Percentiles rank a stretch among this genome's conserved stretches.
phyloP scores from a whole-genome alignment of 495 filamentous ascomycete genomes.

The Trichoderma erinaceum region DNA sequence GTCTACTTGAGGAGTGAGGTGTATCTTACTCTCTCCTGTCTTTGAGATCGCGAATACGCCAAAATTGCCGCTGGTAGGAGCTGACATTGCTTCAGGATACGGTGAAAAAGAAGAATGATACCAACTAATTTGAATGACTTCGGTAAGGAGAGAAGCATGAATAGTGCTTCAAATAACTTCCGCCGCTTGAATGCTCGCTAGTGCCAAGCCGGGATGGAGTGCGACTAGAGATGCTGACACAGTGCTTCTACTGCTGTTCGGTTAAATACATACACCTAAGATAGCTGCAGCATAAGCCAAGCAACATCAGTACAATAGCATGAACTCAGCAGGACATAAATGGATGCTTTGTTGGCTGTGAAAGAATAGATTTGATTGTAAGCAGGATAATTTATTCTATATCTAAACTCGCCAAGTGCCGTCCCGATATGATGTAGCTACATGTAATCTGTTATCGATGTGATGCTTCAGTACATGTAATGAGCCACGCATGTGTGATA shows the following conservation, averaged over 20 bases:
- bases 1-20: neutral
- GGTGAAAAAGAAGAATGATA: neutral
- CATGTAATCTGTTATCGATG: neutral
- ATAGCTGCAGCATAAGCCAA: too few species aligned
- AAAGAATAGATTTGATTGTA: too few species aligned
- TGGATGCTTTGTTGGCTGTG: too few species aligned
- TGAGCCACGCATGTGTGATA: neutral
- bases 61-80: neutral
- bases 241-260: neutral
- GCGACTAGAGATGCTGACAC: neutral
- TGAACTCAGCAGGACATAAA: neutral
- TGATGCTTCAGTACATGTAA: neutral
- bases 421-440: too few species aligned
- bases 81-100: neutral
- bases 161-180: neutral
- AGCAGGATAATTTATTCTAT: too few species aligned
- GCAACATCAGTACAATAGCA: too few species aligned
- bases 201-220: neutral
- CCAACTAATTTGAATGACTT: neutral
- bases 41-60: neutral
- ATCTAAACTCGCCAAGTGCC: too few species aligned
- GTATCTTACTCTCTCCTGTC: neutral
- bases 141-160: neutral
- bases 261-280: neutral
- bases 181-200: neutral